These are phyloP conservation scores for Aphanoascus verrucosus DNA, from an alignment of 2,329 filamentous ascomycete species.

Conservation along the genomic window DNA sequence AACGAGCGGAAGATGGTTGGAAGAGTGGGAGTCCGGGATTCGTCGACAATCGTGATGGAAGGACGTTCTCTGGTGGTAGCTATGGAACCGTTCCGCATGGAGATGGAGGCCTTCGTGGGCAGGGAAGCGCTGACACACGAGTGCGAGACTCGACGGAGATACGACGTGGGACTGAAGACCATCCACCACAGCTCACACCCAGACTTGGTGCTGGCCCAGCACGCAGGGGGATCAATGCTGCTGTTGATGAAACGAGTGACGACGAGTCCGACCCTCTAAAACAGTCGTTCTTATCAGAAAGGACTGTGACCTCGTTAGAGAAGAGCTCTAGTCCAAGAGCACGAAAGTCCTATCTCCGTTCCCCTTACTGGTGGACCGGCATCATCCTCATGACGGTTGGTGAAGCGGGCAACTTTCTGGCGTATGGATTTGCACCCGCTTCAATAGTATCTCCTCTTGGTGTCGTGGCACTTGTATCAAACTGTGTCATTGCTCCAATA, in stretches of 20 bases:
- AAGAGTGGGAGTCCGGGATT: slow-evolving; percentile 31
- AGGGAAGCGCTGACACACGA: slow-evolving; percentile 3
- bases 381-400: slow-evolving; percentile 87
- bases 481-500: slow-evolving; percentile 90
- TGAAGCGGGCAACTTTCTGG: slow-evolving; percentile 91
- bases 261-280: slow-evolving; percentile 32
- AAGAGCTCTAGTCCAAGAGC: slow-evolving; percentile 32
- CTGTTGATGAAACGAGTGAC: slow-evolving; percentile 4
- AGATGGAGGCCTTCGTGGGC: neutral
- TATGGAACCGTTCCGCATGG: slow-evolving; percentile 37
- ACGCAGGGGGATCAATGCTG: slow-evolving; percentile 13
- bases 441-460: slow-evolving; percentile 94
- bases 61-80: slow-evolving; percentile 16
- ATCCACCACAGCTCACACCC: neutral
- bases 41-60: neutral
- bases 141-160: neutral
- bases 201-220: neutral
- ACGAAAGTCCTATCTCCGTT: slow-evolving; percentile 68
- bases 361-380: slow-evolving; percentile 92
- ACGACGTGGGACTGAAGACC: neutral
- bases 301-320: slow-evolving; percentile 31
- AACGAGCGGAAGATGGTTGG: slow-evolving; percentile 45
- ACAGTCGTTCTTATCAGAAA: slow-evolving; percentile 32
- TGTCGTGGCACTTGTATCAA: slow-evolving; percentile 92
- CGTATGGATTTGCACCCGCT: slow-evolving; percentile 93